These are phyloP conservation scores for Colletotrichum sp. DNA, from an alignment of 2,329 filamentous ascomycete species.

Conservation along the genomic window DNA sequence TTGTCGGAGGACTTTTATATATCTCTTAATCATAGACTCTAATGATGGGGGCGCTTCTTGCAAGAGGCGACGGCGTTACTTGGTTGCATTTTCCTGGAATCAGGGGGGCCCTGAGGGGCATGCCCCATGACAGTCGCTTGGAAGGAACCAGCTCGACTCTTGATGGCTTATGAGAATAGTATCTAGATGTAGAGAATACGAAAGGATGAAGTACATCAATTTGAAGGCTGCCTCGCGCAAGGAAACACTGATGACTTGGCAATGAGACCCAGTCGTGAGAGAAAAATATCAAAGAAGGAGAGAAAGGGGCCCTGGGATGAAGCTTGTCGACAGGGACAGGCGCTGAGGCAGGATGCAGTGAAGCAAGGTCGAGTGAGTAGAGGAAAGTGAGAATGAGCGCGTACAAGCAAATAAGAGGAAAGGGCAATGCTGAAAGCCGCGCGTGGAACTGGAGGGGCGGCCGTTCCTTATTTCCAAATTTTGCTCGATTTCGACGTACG, in stretches of 20 bases:
- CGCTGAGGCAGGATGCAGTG: background rate
- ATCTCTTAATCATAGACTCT: background rate
- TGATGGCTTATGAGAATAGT: background rate
- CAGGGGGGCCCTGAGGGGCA: background rate
- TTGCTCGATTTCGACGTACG: background rate
- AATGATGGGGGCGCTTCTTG: background rate
- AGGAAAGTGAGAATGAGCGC: background rate
- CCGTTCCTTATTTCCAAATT: background rate
- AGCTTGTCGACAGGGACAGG: background rate
- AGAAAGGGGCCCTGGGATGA: fast-evolving
- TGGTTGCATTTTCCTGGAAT: background rate
- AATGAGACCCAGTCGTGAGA: too few relatives aligned
- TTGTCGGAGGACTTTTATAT: background rate
- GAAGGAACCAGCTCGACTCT: background rate
- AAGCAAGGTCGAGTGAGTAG: background rate
- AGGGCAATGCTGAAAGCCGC: background rate
- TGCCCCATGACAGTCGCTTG: background rate
- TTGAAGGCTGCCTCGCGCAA: background rate
- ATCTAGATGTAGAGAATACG: background rate
- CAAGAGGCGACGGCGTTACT: background rate
- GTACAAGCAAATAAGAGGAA: background rate
- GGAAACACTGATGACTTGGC: background rate
- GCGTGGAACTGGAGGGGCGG: background rate
- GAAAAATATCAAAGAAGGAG: background rate
- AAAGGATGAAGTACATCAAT: background rate